Percentiles rank a stretch among this genome's conserved stretches.
Conservation (phyloP, 179 eudicot genomes). For the Heliamphora ciliata region DNA sequence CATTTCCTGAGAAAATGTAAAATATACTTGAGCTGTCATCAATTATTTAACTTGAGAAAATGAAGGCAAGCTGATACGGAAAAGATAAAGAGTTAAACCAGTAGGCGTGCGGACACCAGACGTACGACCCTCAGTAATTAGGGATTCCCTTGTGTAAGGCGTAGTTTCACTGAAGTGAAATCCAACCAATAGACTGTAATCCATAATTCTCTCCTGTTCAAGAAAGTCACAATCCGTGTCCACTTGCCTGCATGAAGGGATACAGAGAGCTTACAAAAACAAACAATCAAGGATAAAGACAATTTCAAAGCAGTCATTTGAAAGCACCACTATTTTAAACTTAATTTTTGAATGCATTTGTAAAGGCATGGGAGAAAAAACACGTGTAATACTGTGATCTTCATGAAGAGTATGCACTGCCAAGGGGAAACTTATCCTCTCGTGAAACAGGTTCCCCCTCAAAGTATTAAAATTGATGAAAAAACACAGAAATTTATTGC, state of each 20-base stretch:
- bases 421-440: background rate
- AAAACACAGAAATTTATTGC: too few relatives aligned
- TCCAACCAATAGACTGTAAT: conserved; percentile 84
- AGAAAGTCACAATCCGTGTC: conserved; percentile 81
- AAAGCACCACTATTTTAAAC: background rate
- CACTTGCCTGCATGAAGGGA: conserved; percentile 34
- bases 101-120: conserved; percentile 22
- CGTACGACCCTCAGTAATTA: conserved; percentile 8
- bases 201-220: conserved; percentile 88
- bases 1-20: conserved; percentile 17
- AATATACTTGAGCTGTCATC: background rate
- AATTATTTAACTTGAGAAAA: background rate
- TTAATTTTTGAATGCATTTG: too few relatives aligned
- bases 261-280: background rate
- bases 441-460: background rate
- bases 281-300: background rate
- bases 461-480: too few relatives aligned
- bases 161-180: conserved; percentile 55
- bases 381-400: too few relatives aligned
- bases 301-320: background rate
- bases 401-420: background rate
- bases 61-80: too few relatives aligned
- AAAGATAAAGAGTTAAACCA: conserved; percentile 7
- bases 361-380: too few relatives aligned
- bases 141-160: conserved; percentile 18